Conservation (phyloP, 1,284 basidiomycete genomes). For the Ceratobasidium sp. region DNA sequence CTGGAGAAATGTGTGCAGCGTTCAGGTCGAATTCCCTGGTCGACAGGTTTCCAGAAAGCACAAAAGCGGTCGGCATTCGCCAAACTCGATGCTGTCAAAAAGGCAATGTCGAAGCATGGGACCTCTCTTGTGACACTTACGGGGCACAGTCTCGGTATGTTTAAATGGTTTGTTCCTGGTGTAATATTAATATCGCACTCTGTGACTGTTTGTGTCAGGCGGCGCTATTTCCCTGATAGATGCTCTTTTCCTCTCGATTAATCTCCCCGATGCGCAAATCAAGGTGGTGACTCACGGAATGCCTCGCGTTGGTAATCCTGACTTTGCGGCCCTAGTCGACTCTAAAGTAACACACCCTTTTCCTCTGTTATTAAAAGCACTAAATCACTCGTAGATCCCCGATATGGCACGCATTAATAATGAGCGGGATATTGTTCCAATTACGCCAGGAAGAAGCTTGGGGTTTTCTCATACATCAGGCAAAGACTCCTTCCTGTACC, state of each 20-base stretch:
- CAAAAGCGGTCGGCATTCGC: constrained; percentile 15
- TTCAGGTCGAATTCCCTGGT: not conserved
- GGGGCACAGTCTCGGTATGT: constrained; percentile 21
- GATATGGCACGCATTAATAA: constrained; percentile 66
- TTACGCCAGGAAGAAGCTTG: constrained; percentile 1
- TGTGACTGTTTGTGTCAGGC: constrained; percentile 49
- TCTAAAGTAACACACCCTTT: constrained; percentile 18
- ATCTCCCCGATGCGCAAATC: constrained; percentile 44
- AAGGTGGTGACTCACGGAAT: constrained; percentile 45
- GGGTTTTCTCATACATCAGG: constrained; percentile 35
- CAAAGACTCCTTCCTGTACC: not conserved
- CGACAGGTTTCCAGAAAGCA: constrained; percentile 32
- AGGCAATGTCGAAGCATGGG: not conserved
- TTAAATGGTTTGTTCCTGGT: not conserved
- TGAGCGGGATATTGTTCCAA: constrained; percentile 52
- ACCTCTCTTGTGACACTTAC: not conserved
- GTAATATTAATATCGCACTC: not conserved
- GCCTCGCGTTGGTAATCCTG: constrained; percentile 54
- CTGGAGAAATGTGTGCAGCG: not conserved
- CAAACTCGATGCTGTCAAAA: constrained; percentile 40
- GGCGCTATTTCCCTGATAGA: constrained; percentile 68
- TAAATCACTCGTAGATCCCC: constrained; percentile 47
- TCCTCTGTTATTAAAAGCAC: not conserved
- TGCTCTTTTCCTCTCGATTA: constrained; percentile 50
- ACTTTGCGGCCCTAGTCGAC: constrained; percentile 44